Evolutionary conservation across 495 filamentous ascomycete species (phyloP), one percentile per base, ranked within the genome.

Genomic region (Ascodesmis nigricans): DNA sequence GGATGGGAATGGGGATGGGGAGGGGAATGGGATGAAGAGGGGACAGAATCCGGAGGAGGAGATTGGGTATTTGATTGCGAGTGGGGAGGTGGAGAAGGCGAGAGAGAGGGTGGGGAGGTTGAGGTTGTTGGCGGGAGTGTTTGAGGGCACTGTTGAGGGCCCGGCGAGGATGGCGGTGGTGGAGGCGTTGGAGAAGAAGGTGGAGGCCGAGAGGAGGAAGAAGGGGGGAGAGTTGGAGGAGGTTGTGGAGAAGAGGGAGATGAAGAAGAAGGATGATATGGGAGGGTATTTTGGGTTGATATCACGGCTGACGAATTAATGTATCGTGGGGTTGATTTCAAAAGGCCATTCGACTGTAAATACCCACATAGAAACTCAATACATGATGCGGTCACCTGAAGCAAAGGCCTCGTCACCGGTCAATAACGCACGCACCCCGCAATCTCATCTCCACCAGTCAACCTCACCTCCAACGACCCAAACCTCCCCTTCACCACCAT

Each of bases 91-190:
- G 13, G 71, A 80, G 35, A 69, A 69, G 16, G 87, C 84, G 1
- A 64, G 64, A 11, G 59, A 58, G 11, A 63, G 78, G 8, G 68
- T 95, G 11, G 68, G 74, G 44, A 66, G 73, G 46, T 56, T 97
- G 17, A 69, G 76, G 39, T 62, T 67, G 29, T 58, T 91, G 42
- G 65, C 66, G 9, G 53, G 55, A 8, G 71, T 95, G n/a, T 95
- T 90, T 78, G 82, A 78, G 47, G 81, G 81, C 1, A 91, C 90
- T 11, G 75, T 77, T 0, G 87, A 95, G 62, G 87, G 91, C 44
- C 83, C 75, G 50, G 81, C 80, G 18, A 62, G 90, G 40, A 56
- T 58, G 7, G 74, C 67, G 36, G 79, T 93, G 49, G 71, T 97
- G 31, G 82, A 93, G 38, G 62, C 66, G 32, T 49, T 97, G 37